Conservation (phyloP, 805 yeast genomes). For the Hanseniaspora hatyaiensis region DNA sequence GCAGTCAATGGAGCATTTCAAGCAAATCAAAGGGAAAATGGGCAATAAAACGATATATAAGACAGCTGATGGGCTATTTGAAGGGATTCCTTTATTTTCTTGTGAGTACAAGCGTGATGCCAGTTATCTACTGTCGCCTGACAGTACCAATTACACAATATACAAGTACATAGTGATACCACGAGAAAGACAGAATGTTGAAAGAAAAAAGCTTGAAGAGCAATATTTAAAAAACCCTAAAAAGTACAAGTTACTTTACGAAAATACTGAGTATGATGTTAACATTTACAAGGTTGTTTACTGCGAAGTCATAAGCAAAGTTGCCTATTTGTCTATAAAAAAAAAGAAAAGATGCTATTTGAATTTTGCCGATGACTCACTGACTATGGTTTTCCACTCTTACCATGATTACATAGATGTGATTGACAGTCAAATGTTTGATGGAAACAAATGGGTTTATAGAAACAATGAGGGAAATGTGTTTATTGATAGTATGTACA, state of each 20-base stretch:
- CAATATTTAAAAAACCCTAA: not conserved
- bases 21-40: not conserved
- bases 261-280: not conserved
- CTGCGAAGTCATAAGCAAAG: slow-evolving; percentile 3
- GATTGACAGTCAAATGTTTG: not conserved
- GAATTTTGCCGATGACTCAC: not conserved
- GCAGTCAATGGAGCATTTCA: slow-evolving; percentile 7
- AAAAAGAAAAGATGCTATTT: not conserved
- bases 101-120: slow-evolving; percentile 4
- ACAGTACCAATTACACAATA: slow-evolving; percentile 2
- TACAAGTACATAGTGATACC: slow-evolving; percentile 8
- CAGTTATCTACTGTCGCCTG: not conserved
- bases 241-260: not conserved
- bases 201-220: not conserved
- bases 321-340: not conserved
- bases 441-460: not conserved
- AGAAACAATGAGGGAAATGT: slow-evolving; percentile 2
- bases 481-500: not conserved
- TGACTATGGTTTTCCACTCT: not conserved
- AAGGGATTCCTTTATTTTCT: slow-evolving; percentile 1
- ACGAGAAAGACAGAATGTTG: not conserved
- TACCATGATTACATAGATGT: slow-evolving; percentile 1
- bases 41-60: not conserved
- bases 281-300: not conserved
- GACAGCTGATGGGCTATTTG: not conserved